Conservation (phyloP, 192 early-diverging fungal species). For the Rhizophagus clarus region DNA sequence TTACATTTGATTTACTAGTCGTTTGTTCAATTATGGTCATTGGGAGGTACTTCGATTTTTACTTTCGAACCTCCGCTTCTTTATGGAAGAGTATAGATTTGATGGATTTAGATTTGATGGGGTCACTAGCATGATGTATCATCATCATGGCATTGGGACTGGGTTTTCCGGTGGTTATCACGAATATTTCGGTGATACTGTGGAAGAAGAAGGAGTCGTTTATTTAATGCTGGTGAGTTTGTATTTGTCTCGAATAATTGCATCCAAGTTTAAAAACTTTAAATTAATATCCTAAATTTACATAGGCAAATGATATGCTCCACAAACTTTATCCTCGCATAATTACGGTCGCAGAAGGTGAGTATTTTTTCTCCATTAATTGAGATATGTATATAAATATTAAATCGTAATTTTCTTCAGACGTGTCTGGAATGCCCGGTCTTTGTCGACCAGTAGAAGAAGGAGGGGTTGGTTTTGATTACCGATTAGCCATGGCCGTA, state of each 20-base stretch:
- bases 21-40: conserved; percentile 94
- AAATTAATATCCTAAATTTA: not conserved
- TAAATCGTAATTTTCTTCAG: conserved; percentile 41
- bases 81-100: conserved; percentile 86
- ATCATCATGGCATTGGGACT: conserved; percentile 92
- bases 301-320: conserved; percentile 54
- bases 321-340: conserved; percentile 78
- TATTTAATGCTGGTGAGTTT: conserved; percentile 91
- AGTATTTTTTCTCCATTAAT: not conserved
- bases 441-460: conserved; percentile 83
- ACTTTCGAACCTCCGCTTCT: conserved; percentile 93
- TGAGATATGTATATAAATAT: not conserved
- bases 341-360: conserved; percentile 92
- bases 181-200: conserved; percentile 89
- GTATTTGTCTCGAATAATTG: not conserved
- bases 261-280: not conserved
- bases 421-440: conserved; percentile 99
- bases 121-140: conserved; percentile 95
- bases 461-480: conserved; percentile 97
- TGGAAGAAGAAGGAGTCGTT: conserved; percentile 82
- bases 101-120: conserved; percentile 99
- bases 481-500: conserved; percentile 93
- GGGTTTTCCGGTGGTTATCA: conserved; percentile 92
- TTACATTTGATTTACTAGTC: conserved; percentile 36
- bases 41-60: conserved; percentile 93